Evolutionary conservation across 139 green algal species (phyloP), one percentile per base, ranked within the genome.

Genomic region (Volvox reticuliferus): DNA sequence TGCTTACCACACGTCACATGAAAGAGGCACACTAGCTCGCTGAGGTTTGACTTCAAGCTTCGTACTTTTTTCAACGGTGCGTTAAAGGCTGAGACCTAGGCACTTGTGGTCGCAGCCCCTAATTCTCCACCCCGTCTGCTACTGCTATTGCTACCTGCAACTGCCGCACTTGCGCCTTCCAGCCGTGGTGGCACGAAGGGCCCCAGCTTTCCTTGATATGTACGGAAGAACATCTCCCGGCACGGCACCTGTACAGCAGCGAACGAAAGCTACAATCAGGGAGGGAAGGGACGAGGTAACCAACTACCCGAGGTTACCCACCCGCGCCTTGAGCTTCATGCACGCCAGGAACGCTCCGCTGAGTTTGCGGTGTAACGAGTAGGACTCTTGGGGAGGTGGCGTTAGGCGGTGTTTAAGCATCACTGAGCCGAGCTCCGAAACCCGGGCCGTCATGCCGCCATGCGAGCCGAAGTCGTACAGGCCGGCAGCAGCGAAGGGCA

Each of bases 341-440:
- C 97, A 99, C 26, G 97, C 97, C 77, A 99, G 91, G 93, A 99
- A 99, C 0, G 97, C 96, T 21, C 98, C 98, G 55, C 93, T 97
- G 2, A 99, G 96, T 94, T 99, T 99, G 68, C 98, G 94, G 92
- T 99, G 98, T 75, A 99, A 94, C 13, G 94, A 98, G 96, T 99
- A 99, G 19, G 95, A 95, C 86, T 99, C 98, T 79, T 99, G 96
- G 0, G 98, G 98, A 1, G 98, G 98, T 21, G 98, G 94, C 3
- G 94, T 99, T 30, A 99, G 94, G 2, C 98, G 91, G 91, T 99
- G 96, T 93, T 98, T 96, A 12, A 99, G 91, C 98, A 99, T 99
- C 18, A 97, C 92, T 1, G 90, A 79, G 0, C 97, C 97, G 35
- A 99, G 95, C 91, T 97, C 93, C 19, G 88, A 93, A 0, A 99